Evolutionary conservation across 148 eudicot genomes (phyloP), one percentile per base, ranked within the genome.

Genomic region (Beta vulgaris): DNA sequence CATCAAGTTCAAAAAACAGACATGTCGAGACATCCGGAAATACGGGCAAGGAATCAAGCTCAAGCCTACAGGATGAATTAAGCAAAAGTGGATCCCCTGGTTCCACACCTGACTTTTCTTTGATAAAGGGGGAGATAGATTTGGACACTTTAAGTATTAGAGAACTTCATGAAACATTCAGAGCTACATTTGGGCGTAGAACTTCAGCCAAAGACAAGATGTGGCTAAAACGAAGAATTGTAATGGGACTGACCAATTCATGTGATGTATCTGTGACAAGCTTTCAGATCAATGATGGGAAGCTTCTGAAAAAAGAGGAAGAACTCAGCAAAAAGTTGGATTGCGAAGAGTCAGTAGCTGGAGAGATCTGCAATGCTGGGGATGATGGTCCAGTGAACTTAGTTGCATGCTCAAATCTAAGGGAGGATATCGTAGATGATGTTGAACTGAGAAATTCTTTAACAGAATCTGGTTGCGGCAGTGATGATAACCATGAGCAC

Each of bases 191-290:
- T 82, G 99, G 99, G 29, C 87, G 99, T 68, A 88, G 82, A 87
- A 96, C 99, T 71, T 79, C 93, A 69, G 91, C 87, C 69, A 96
- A 96, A 82, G 99, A 96, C 72, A 96, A 96, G 74, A 87, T 86
- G 75, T 96, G 99, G 99, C 97, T 96, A 42, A 91, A 91, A 74
- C 81, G 99, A 80, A 88, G 99, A 87, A 96, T 96, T 78, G 84
- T 87, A 34, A 92, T 96, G 99, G 99, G 91, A 66, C 78, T 92
- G 83, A 84, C 97, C 49, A 91, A 96, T 73, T 92, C 97, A n/a
- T 92, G 98, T 87, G 94, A 90, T 76, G 82, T 92, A 76, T 84
- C 93, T 76, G 80, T 83, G 34, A 84, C 89, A 67, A 84, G 86
- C 78, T 93, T 92, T 51, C 65, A 88, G n/a, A 81, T 92, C 65